Evolutionary conservation across 768 basidiomycete genomes (phyloP).

Genomic region (Mycena albidolilacea): DNA sequence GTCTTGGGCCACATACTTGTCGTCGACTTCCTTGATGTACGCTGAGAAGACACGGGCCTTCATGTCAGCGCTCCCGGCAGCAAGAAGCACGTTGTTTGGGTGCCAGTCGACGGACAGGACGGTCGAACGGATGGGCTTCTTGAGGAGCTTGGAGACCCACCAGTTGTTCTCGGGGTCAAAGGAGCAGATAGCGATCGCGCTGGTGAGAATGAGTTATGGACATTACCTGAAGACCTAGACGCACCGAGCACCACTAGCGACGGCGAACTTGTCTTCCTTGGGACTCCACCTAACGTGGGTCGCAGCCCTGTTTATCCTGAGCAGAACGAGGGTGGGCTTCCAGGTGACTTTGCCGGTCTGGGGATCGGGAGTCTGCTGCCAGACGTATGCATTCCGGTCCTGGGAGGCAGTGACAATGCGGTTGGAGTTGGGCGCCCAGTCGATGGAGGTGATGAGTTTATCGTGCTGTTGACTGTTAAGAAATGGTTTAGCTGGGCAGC

Average conservation of each 20-base stretch:
- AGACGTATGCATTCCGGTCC: slow-evolving; percentile 98
- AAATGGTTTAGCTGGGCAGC: not conserved
- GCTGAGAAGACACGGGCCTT: slow-evolving; percentile 98
- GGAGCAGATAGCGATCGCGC: slow-evolving; percentile 95
- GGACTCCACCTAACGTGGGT: slow-evolving; percentile 98
- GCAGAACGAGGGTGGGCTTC: slow-evolving; percentile 97
- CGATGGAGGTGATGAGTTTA: slow-evolving; percentile 97
- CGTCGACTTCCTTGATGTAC: slow-evolving; percentile 98
- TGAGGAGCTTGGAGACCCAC: slow-evolving; percentile 98
- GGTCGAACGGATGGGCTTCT: slow-evolving; percentile 97
- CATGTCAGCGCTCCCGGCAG: slow-evolving; percentile 97
- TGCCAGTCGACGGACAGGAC: slow-evolving; percentile 98
- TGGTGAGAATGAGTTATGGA: slow-evolving; percentile 43
- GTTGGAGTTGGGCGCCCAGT: slow-evolving; percentile 98
- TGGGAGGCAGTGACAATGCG: slow-evolving; percentile 99
- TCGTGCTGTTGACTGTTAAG: slow-evolving; percentile 78
- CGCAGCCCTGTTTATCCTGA: slow-evolving; percentile 96
- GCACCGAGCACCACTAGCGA: slow-evolving; percentile 95
- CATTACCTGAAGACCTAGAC: slow-evolving; percentile 24
- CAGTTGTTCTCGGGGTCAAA: slow-evolving; percentile 99
- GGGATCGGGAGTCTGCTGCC: slow-evolving; percentile 87
- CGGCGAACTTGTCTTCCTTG: slow-evolving; percentile 98
- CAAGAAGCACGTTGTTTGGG: slow-evolving; percentile 97
- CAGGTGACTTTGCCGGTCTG: slow-evolving; percentile 81
- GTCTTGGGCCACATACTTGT: slow-evolving; percentile 69